A percentile compares a stretch with the other conserved stretches of the same genome.
phyloP scores from a whole-genome alignment of 106 monocot species.

The Dioscorea alata region DNA sequence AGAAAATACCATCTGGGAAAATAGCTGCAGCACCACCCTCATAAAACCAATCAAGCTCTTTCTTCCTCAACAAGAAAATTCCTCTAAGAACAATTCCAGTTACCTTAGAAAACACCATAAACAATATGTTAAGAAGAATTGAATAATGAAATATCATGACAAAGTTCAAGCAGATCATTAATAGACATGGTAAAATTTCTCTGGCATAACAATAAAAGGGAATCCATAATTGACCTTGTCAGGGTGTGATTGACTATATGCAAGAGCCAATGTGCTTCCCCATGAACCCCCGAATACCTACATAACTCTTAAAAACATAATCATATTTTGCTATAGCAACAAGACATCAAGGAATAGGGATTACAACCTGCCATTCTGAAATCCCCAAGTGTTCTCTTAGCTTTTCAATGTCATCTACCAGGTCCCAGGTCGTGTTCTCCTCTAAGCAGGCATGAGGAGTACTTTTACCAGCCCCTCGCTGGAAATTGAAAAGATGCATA shows the following conservation, averaged over 20 bases:
- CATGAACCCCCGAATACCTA: conserved; percentile 99
- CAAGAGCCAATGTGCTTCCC: conserved; percentile 96
- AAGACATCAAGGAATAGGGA: not conserved
- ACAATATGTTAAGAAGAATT: not conserved
- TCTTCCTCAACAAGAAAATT: conserved; percentile 92
- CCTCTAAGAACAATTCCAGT: conserved; percentile 94
- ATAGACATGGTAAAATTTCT: not conserved
- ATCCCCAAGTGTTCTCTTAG: conserved; percentile 81
- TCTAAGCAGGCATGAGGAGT: conserved; percentile 98
- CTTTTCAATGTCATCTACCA: conserved; percentile 89
- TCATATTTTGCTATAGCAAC: not conserved
- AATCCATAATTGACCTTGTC: conserved; percentile 56
- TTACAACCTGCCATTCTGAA: conserved; percentile 89
- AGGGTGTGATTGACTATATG: conserved; percentile 86
- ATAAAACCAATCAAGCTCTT: conserved; percentile 99
- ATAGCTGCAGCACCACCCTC: conserved; percentile 97
- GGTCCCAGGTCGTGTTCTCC: conserved; percentile 97
- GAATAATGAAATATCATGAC: too few species aligned
- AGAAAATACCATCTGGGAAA: conserved; percentile 80
- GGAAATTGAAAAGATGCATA: conserved; percentile 7
- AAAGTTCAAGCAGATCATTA: not conserved
- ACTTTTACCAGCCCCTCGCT: conserved; percentile 98
- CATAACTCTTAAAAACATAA: conserved; percentile 1
- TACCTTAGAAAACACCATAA: conserved; percentile 37
- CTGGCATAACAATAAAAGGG: not conserved